Conservation (phyloP, 148 eudicot species). For the Euryodendron excelsum region DNA sequence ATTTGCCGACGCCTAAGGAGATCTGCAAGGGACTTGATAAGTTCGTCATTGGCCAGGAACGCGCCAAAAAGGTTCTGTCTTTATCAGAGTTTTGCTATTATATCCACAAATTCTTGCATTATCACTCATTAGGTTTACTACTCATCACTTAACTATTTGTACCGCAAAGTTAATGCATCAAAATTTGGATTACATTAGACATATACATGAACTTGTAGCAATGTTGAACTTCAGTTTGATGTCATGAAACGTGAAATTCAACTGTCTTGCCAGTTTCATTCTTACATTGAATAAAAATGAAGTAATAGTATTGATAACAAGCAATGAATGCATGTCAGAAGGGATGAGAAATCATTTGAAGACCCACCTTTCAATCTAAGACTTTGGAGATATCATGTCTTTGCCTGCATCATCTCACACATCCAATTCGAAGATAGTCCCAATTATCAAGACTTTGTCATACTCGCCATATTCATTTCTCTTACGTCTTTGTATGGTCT, state of each 20-base stretch:
- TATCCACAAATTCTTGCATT: not conserved
- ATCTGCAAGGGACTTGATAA: conserved; percentile 72
- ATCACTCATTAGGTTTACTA: not conserved
- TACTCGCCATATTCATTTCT: too few relatives aligned
- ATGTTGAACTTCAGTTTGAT: too few relatives aligned
- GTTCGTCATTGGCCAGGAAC: conserved; percentile 74
- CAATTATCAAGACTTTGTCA: not conserved
- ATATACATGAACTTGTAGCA: too few relatives aligned
- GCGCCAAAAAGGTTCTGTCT: conserved; percentile 64
- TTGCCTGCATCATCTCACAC: not conserved
- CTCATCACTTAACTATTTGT: not conserved
- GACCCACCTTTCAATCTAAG: not conserved
- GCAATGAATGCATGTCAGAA: not conserved
- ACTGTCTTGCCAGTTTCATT: not conserved
- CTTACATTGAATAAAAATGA: not conserved
- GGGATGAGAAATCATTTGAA: not conserved
- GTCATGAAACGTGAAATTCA: too few relatives aligned
- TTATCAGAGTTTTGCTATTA: not conserved
- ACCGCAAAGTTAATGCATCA: not conserved
- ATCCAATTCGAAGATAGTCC: not conserved
- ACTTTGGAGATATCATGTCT: not conserved
- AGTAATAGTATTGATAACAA: not conserved
- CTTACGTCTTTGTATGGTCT: too few relatives aligned
- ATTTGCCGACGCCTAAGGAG: conserved; percentile 80
- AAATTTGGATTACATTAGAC: not conserved